These are phyloP conservation scores for Meyerozyma carpophila DNA, from an alignment of 1,139 yeast genomes.

Conservation along the genomic window DNA sequence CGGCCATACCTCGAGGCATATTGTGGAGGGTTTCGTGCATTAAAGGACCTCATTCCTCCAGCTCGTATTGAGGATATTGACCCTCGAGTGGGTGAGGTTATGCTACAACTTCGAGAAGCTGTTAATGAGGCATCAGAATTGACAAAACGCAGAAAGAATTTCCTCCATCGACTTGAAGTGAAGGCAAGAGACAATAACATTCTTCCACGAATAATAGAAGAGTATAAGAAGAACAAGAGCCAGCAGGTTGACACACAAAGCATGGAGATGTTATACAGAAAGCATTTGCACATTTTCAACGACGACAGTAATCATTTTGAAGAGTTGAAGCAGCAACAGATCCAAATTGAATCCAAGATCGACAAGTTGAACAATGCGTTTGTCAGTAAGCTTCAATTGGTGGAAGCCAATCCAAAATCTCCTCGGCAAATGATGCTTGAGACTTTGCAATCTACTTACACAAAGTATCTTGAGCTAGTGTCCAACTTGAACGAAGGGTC, in stretches of 20 bases:
- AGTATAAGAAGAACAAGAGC: conserved; percentile 14
- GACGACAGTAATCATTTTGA: conserved; percentile 35
- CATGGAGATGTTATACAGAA: conserved; percentile 29
- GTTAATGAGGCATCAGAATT: conserved; percentile 21
- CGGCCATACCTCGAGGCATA: conserved; percentile 40
- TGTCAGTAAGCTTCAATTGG: conserved; percentile 12
- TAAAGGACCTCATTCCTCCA: conserved; percentile 48
- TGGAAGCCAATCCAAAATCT: conserved; percentile 19
- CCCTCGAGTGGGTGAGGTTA: conserved; percentile 27
- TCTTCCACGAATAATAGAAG: conserved; percentile 44
- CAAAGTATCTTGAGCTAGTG: conserved; percentile 50
- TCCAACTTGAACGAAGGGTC: conserved; percentile 65
- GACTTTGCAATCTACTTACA: conserved; percentile 47
- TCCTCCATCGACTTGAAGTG: conserved; percentile 37
- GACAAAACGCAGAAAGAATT: conserved; percentile 30
- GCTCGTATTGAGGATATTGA: conserved; percentile 39
- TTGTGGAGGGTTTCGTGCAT: conserved; percentile 34
- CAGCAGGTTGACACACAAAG: conserved; percentile 19
- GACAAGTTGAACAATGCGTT: conserved; percentile 37
- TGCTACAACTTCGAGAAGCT: conserved; percentile 41
- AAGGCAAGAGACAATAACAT: conserved; percentile 45
- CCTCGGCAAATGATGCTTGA: conserved; percentile 49
- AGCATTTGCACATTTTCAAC: conserved; percentile 37
- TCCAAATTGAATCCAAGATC: conserved; percentile 37
- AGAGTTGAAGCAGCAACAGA: conserved; percentile 35